Percentiles rank a stretch among this genome's conserved stretches.
Evolutionary conservation across 1,284 basidiomycete species (phyloP).

Genomic region (Leucoagaricus sp.): DNA sequence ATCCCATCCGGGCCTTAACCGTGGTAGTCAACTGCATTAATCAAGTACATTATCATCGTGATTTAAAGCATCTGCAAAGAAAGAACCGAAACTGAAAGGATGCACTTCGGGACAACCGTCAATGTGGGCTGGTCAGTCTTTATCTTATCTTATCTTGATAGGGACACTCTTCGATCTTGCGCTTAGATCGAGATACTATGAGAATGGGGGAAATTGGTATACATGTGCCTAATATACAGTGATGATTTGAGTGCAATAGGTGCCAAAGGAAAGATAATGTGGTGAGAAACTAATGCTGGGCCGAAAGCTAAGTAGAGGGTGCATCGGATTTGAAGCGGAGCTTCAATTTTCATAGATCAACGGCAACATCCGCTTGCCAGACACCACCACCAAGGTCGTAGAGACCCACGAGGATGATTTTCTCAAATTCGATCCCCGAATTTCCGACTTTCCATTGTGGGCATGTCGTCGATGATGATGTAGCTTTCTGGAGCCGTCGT

Average conservation of each 20-base stretch:
- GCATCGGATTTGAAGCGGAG: too few species aligned
- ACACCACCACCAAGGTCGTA: constrained; percentile 13
- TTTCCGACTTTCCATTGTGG: constrained; percentile 18
- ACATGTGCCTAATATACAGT: not conserved
- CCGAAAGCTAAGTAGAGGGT: not conserved
- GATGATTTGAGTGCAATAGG: not conserved
- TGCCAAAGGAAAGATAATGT: not conserved
- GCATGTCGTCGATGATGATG: constrained; percentile 18
- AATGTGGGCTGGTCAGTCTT: too few species aligned
- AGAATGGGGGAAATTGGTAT: not conserved
- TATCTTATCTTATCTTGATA: too few species aligned
- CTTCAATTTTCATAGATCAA: constrained; percentile 13
- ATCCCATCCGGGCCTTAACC: too few species aligned
- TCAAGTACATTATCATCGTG: too few species aligned
- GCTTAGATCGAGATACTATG: not conserved
- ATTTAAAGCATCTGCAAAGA: too few species aligned
- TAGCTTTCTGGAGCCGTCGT: not conserved
- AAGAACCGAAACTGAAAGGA: too few species aligned
- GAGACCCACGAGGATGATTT: constrained; percentile 14
- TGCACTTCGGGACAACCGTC: too few species aligned
- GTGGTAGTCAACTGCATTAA: too few species aligned
- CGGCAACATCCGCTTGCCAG: constrained; percentile 17
- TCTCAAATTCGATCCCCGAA: constrained; percentile 9
- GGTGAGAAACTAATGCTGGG: not conserved
- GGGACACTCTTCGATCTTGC: too few species aligned